These are phyloP conservation scores for Aquilaria sinensis DNA, from an alignment of 345 rosid species.

Conservation along the genomic window DNA sequence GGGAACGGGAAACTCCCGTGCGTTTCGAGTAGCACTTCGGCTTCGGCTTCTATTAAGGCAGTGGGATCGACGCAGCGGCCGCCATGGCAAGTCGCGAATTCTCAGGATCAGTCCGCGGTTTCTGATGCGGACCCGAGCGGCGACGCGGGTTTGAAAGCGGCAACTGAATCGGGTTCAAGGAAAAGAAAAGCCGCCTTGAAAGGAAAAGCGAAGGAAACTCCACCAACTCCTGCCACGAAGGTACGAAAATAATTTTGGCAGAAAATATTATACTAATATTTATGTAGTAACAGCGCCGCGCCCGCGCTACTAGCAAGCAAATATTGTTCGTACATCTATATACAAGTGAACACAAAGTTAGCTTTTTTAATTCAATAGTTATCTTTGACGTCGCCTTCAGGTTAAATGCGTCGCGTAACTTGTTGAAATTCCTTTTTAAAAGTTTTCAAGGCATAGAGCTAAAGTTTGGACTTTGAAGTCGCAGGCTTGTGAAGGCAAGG, in stretches of 20 bases:
- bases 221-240: constrained; percentile 28
- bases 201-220: constrained; percentile 37
- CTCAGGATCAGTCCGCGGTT: constrained; percentile 47
- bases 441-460: not conserved
- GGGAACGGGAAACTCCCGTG: constrained; percentile 41
- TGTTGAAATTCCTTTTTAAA: not conserved
- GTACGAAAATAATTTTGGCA: constrained; percentile 10
- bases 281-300: too few species aligned
- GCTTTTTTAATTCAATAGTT: too few species aligned
- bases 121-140: constrained; percentile 34
- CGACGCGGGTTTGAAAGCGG: constrained; percentile 16
- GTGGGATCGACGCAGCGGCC: constrained; percentile 25
- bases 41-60: constrained; percentile 25
- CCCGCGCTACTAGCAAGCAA: too few species aligned
- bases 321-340: too few species aligned
- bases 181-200: constrained; percentile 53
- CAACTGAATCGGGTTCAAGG: constrained; percentile 36
- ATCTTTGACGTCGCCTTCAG: too few species aligned
- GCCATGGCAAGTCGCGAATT: constrained; percentile 34
- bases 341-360: too few species aligned
- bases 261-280: too few species aligned
- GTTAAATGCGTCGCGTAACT: too few species aligned
- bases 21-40: constrained; percentile 49
- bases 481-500: constrained; percentile 30
- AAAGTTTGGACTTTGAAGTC: not conserved